phyloP scores from a whole-genome alignment of 208 protist genomes.

The Willaertia magna region DNA sequence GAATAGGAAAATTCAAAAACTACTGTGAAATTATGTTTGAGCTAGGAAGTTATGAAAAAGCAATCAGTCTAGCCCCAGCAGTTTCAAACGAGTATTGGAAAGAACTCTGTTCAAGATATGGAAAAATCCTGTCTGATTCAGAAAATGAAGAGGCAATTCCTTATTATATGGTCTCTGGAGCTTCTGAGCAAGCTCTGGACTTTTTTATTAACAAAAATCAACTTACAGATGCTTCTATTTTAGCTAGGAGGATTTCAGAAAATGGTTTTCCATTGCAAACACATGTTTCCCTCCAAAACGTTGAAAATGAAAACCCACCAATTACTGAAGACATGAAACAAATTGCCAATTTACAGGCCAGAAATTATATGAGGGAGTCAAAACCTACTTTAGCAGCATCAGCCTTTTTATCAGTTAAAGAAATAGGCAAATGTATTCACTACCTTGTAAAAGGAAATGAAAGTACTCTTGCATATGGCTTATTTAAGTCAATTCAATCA shows the following conservation, averaged over 20 bases:
- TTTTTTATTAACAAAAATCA: not conserved
- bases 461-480: not conserved
- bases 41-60: conserved; percentile 64
- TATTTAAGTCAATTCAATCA: not conserved
- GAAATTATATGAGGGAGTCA: not conserved
- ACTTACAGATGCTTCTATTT: not conserved
- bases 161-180: not conserved
- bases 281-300: not conserved
- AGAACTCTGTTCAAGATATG: not conserved
- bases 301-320: not conserved
- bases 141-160: not conserved
- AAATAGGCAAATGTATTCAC: not conserved
- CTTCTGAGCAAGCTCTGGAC: not conserved
- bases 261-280: not conserved
- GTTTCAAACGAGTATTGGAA: conserved; percentile 66
- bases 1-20: conserved; percentile 51
- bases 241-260: not conserved
- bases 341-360: not conserved
- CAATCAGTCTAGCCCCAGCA: conserved; percentile 61
- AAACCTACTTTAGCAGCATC: not conserved
- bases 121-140: not conserved
- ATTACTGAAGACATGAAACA: not conserved
- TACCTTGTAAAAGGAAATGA: not conserved
- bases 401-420: not conserved
- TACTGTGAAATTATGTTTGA: conserved; percentile 64